phyloP scores from a whole-genome alignment of 495 filamentous ascomycete species.

The Hamigera avellanea region DNA sequence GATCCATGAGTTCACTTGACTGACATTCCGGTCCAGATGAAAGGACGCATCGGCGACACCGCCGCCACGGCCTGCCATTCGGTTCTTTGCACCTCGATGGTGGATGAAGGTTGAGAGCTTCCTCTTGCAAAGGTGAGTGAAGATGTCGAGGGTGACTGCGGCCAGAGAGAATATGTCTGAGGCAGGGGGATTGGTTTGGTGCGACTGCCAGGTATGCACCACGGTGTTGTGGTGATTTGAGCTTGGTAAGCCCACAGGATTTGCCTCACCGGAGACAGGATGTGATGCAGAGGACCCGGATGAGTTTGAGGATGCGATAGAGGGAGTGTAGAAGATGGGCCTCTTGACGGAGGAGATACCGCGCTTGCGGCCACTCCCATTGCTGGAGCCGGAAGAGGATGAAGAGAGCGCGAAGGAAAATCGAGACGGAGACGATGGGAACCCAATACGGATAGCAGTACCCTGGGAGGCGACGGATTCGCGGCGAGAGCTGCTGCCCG shows the following conservation, averaged over 20 bases:
- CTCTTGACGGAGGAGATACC: slow-evolving; percentile 14
- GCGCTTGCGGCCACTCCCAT: slow-evolving; percentile 13
- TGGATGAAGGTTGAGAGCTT: slow-evolving; percentile 57
- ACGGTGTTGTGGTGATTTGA: slow-evolving; percentile 9
- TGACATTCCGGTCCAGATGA: slow-evolving; percentile 57
- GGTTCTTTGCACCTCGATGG: slow-evolving; percentile 63
- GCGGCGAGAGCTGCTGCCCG: slow-evolving; percentile 15
- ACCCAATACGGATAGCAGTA: slow-evolving; percentile 28
- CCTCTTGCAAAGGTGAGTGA: slow-evolving; percentile 68
- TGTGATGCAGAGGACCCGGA: slow-evolving; percentile 14
- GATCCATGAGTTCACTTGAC: slow-evolving; percentile 72
- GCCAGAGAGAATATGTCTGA: slow-evolving; percentile 34
- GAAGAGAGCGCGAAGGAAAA: slow-evolving; percentile 25
- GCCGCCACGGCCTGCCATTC: slow-evolving; percentile 51
- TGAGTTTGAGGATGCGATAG: slow-evolving; percentile 23
- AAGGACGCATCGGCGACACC: slow-evolving; percentile 70
- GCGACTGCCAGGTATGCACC: slow-evolving; percentile 35
- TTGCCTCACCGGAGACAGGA: not conserved
- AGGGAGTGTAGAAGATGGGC: slow-evolving; percentile 23
- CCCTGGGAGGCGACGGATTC: slow-evolving; percentile 26
- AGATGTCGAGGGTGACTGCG: slow-evolving; percentile 52
- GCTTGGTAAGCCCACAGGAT: slow-evolving; percentile 5
- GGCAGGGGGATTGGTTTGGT: slow-evolving; percentile 18
- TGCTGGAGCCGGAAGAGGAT: slow-evolving; percentile 24
- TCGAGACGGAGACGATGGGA: slow-evolving; percentile 22